Percentiles rank a stretch among this genome's conserved stretches.
Evolutionary conservation across 306 rosid species (phyloP).

Genomic region (Citrullus mucosospermus): DNA sequence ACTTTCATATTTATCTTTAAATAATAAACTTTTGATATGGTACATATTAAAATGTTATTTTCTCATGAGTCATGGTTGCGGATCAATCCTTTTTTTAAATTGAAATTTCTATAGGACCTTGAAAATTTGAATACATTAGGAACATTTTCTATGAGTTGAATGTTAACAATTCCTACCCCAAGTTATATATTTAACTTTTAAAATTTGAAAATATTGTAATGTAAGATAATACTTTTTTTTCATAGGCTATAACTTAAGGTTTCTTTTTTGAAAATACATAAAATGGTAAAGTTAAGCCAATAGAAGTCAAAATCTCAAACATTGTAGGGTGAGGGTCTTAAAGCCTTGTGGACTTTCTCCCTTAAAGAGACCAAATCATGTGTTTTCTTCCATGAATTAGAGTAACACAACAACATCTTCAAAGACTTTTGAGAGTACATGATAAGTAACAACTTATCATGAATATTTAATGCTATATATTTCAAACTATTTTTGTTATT

Average conservation of each 20-base stretch:
- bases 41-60: no score
- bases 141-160: no score
- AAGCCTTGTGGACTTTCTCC: not conserved
- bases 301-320: not conserved
- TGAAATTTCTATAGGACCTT: no score
- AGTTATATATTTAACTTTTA: no score
- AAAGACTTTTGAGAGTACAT: not conserved
- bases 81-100: no score
- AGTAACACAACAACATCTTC: not conserved
- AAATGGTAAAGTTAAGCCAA: not conserved
- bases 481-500: not conserved
- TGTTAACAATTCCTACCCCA: no score
- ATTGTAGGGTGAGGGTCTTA: not conserved
- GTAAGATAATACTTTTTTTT: not conserved
- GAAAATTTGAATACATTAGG: no score
- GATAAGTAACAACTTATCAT: not conserved
- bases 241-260: not conserved
- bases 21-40: no score
- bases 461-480: not conserved
- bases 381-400: not conserved
- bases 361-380: not conserved
- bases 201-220: not conserved
- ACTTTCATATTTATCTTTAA: no score
- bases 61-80: no score
- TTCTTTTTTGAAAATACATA: not conserved